phyloP scores from a whole-genome alignment of 139 green algal species.

The Microglena sp. region DNA sequence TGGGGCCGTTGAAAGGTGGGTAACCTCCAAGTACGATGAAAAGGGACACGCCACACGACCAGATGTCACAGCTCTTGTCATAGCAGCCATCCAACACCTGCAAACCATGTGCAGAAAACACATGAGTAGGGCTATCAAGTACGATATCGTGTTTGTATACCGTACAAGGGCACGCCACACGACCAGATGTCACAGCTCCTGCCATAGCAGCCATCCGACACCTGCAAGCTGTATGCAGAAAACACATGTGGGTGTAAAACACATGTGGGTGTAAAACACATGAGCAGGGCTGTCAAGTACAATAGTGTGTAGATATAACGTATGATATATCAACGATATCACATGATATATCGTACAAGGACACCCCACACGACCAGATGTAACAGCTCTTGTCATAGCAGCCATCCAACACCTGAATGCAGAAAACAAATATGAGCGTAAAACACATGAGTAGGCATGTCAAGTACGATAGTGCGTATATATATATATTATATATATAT shows the following conservation, averaged over 20 bases:
- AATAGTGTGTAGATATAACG: no score
- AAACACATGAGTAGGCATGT: not conserved
- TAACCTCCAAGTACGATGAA: constrained; percentile 25
- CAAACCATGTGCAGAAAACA: not conserved
- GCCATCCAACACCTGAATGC: constrained; percentile 2
- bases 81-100: constrained; percentile 10
- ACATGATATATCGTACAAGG: no score
- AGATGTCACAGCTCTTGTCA: constrained; percentile 22
- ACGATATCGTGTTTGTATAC: no score
- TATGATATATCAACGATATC: no score
- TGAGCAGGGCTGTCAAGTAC: not conserved
- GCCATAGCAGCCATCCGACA: constrained; percentile 10
- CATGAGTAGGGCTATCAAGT: no score
- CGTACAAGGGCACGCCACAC: constrained; percentile 26
- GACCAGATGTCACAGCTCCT: constrained; percentile 23
- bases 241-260: not conserved
- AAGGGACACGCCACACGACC: constrained; percentile 24
- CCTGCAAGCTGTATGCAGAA: not conserved
- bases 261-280: not conserved
- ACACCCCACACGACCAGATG: constrained; percentile 22
- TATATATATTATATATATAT: no score
- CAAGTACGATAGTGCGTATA: no score
- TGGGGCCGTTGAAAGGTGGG: constrained; percentile 23
- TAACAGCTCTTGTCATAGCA: constrained; percentile 18
- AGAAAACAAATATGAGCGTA: no score